These are phyloP conservation scores for Galeopsis tetrahit DNA, from an alignment of 257 asterid species.

Conservation along the genomic window DNA sequence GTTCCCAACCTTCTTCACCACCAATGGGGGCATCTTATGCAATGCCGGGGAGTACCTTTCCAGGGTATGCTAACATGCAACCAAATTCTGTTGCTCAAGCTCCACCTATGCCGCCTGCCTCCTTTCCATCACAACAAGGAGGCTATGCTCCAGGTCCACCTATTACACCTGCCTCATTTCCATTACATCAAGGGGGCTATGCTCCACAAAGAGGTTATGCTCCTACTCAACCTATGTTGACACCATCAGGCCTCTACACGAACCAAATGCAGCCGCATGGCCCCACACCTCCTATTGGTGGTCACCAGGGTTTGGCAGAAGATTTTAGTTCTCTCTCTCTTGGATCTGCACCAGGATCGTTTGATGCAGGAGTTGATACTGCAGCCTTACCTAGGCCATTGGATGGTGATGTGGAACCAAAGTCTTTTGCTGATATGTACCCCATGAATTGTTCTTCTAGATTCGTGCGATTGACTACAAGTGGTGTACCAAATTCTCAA, in stretches of 20 bases:
- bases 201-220: conserved; percentile 69
- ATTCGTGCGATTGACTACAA: conserved; percentile 68
- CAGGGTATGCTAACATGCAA: conserved; percentile 66
- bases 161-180: conserved; percentile 49
- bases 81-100: conserved; percentile 57
- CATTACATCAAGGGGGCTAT: conserved; percentile 64
- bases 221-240: conserved; percentile 55
- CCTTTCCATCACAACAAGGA: conserved; percentile 64
- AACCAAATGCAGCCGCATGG: conserved; percentile 60
- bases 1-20: conserved; percentile 67
- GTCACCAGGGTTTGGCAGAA: conserved; percentile 64
- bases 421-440: conserved; percentile 59
- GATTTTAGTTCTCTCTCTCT: conserved; percentile 82
- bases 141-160: conserved; percentile 65
- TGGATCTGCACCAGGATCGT: conserved; percentile 87
- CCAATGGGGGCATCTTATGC: conserved; percentile 58
- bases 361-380: conserved; percentile 74
- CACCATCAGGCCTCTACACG: conserved; percentile 48
- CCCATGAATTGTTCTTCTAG: conserved; percentile 81
- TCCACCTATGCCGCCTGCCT: conserved; percentile 49
- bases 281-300: conserved; percentile 53
- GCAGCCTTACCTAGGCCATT: conserved; percentile 87
- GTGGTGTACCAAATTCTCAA: conserved; percentile 77
- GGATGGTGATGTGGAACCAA: conserved; percentile 79
- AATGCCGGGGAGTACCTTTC: conserved; percentile 60